These are phyloP conservation scores for Nymphaea thermarum DNA, from an alignment of 164 flowering plant genomes.

Conservation along the genomic window DNA sequence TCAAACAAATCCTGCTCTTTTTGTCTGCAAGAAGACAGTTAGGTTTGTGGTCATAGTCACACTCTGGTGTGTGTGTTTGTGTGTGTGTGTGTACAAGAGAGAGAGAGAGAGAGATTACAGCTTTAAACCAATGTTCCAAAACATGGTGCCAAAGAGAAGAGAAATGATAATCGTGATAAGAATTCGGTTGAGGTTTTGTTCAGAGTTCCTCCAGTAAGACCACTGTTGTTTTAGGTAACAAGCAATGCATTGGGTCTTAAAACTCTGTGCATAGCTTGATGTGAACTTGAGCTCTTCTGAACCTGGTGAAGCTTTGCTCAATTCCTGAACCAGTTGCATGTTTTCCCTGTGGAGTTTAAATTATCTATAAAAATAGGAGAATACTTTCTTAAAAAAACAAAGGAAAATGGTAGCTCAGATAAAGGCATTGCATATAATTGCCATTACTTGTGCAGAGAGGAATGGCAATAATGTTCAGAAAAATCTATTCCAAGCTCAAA, in stretches of 20 bases:
- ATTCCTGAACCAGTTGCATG: background rate
- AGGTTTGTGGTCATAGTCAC: background rate
- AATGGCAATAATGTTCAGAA: conserved; percentile 8
- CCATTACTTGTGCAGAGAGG: conserved; percentile 9
- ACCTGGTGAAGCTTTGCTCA: background rate
- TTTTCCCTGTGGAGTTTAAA: background rate
- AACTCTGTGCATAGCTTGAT: background rate
- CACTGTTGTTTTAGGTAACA: conserved; percentile 1
- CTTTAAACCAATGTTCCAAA: background rate
- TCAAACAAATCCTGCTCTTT: background rate
- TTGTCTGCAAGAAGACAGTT: background rate
- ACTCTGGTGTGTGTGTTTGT: background rate
- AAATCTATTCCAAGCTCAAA: conserved; percentile 12
- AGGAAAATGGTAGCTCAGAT: background rate
- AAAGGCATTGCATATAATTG: background rate
- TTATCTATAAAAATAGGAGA: background rate
- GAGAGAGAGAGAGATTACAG: conserved; percentile 1
- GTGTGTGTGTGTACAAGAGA: background rate
- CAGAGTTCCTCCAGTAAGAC: conserved; percentile 4
- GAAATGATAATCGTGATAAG: background rate
- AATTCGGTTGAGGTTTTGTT: background rate
- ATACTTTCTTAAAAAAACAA: background rate
- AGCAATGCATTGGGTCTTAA: background rate
- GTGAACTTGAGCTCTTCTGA: background rate
- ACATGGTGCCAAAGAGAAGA: conserved; percentile 1